Evolutionary conservation across 768 basidiomycete genomes (phyloP), one percentile per base, ranked within the genome.

Genomic region (Agaricus sinodeliciosus): DNA sequence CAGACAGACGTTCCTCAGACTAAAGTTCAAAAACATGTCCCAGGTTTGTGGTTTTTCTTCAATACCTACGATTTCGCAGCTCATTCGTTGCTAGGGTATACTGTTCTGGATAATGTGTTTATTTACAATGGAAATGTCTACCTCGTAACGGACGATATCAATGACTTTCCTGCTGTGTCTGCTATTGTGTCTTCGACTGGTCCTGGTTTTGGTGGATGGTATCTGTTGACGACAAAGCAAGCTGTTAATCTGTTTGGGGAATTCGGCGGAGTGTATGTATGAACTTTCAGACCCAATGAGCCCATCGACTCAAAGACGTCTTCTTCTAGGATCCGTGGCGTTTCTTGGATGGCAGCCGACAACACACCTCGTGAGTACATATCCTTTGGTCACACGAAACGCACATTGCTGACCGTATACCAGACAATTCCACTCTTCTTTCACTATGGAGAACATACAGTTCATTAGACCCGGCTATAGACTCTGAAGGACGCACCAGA

Each of bases 81-180:
- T 43, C 43, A 43, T 28, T 39, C 28, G 18, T 8, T 45, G 13
- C 9, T 27, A 94, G 93, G 93, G 3, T 90, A 84, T 69, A 91
- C 88, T 0, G 79, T 93, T 41, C 71, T 94, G 51, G 89, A 94
- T 60, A 86, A 90, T 55, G 75, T 90, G n/a, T 80, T 86, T 60
- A 67, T 87, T n/a, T 72, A 78, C 59, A 82, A 87, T 58, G 82
- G 83, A 9, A 81, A 81, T 2, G 76, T 90, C 55, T 90, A 82
- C 65, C 65, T 94, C 54, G 83, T 94, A 34, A 79, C 84, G 3
- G 84, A 92, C 63, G 72, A 82, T 55, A 74, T 75, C 4, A 65
- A 73, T 1, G 68, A 71, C n/a, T 76, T 91, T 46, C 93, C 91
- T 0, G 54, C 75, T 1, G 63, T 84, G 28, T 64, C 65, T 4